Conservation (phyloP, 2,329 filamentous ascomycete genomes). For the Paecilomyces formosus region DNA sequence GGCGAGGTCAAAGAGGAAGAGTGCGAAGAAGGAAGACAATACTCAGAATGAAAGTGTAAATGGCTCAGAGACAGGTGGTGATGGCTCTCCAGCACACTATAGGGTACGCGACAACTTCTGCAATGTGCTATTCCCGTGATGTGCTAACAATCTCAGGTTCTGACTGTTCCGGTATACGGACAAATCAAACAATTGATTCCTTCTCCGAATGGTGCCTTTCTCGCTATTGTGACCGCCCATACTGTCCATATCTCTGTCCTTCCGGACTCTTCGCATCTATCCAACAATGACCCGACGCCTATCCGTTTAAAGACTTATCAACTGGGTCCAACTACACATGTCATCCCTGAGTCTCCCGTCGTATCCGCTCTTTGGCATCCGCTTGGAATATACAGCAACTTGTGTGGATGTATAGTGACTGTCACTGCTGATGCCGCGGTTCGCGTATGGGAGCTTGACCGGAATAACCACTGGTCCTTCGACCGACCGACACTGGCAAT, state of each 20-base stretch:
- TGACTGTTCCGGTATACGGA: slow-evolving; percentile 70
- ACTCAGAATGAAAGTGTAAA: slow-evolving; percentile 12
- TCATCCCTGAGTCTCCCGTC: slow-evolving; percentile 74
- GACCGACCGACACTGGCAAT: slow-evolving; percentile 75
- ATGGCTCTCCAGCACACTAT: slow-evolving; percentile 20
- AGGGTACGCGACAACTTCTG: slow-evolving; percentile 14
- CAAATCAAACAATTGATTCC: slow-evolving; percentile 79
- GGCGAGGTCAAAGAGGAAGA: slow-evolving; percentile 23
- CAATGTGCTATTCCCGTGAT: neutral
- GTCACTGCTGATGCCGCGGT: slow-evolving; percentile 83
- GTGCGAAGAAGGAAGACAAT: slow-evolving; percentile 2
- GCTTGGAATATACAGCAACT: slow-evolving; percentile 57
- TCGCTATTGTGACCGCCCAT: slow-evolving; percentile 79
- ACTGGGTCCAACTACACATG: slow-evolving; percentile 85
- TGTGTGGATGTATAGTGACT: slow-evolving; percentile 75
- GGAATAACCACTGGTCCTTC: slow-evolving; percentile 79
- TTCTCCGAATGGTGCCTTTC: slow-evolving; percentile 71
- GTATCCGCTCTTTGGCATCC: slow-evolving; percentile 88
- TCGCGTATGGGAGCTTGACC: slow-evolving; percentile 81
- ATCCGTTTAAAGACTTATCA: slow-evolving; percentile 82
- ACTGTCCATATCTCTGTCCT: slow-evolving; percentile 84
- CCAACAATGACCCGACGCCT: slow-evolving; percentile 57
- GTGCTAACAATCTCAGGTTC: slow-evolving; percentile 45
- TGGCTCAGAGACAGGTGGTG: slow-evolving; percentile 15
- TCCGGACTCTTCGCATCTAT: slow-evolving; percentile 71